Conservation (phyloP, 2,329 filamentous ascomycete genomes). For the Epichloe baconii region DNA sequence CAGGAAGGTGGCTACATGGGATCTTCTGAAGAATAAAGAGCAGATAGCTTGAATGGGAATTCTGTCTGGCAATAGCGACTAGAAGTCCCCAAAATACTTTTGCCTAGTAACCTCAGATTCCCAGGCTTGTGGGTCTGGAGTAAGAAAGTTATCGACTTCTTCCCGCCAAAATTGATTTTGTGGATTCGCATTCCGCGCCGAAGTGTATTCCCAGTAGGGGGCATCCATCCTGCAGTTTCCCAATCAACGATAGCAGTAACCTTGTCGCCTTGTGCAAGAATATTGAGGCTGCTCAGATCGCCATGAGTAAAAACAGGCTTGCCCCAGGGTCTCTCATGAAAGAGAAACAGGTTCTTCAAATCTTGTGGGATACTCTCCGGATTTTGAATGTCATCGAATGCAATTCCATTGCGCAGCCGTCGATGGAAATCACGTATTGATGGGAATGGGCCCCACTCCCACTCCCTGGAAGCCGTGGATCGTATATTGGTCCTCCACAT, state of each 20-base stretch:
- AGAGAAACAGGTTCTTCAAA: constrained; percentile 18
- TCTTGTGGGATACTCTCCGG: constrained; percentile 8
- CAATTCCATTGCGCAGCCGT: constrained; percentile 16
- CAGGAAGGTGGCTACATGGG: background rate
- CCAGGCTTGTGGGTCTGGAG: constrained; percentile 6
- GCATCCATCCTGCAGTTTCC: constrained; percentile 21
- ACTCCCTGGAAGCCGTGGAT: constrained; percentile 12
- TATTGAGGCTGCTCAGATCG: constrained; percentile 30
- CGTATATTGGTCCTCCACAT: constrained; percentile 13
- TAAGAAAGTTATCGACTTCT: constrained; percentile 9
- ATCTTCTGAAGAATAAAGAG: background rate
- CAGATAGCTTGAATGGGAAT: background rate
- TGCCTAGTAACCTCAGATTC: constrained; percentile 10
- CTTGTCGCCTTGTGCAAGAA: constrained; percentile 25
- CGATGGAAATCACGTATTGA: constrained; percentile 19
- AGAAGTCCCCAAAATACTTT: constrained; percentile 9
- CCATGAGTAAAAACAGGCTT: constrained; percentile 31
- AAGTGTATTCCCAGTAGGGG: constrained; percentile 22
- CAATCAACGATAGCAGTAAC: constrained; percentile 31
- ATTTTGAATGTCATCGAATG: no score
- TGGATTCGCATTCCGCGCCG: constrained; percentile 8
- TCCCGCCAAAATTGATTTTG: constrained; percentile 11
- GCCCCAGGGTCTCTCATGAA: constrained; percentile 22
- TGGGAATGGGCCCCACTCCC: constrained; percentile 18
- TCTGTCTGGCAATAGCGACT: background rate